Evolutionary conservation across 2,329 filamentous ascomycete genomes (phyloP).

Genomic region (Aspergillus aculeatinus): DNA sequence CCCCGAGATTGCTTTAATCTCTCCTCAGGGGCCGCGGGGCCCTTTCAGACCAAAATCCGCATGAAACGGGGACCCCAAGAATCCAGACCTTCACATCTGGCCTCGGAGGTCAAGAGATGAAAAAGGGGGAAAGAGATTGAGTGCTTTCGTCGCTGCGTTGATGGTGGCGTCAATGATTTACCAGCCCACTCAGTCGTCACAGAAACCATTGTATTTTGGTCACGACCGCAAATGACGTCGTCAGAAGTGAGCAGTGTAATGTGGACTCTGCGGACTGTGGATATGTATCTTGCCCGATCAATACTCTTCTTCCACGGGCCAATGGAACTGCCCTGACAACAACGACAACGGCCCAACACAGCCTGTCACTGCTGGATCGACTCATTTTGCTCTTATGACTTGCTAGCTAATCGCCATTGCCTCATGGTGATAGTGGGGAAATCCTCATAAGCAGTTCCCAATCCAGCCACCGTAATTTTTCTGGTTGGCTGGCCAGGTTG

Average conservation of each 20-base stretch:
- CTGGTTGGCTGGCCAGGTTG: not conserved
- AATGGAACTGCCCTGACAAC: not conserved
- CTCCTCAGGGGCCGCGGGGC: not conserved
- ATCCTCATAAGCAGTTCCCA: constrained; percentile 17
- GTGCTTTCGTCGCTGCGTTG: constrained; percentile 3
- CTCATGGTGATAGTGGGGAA: constrained; percentile 15
- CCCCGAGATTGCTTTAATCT: constrained; percentile 8
- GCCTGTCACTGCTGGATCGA: not conserved
- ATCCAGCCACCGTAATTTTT: constrained; percentile 39
- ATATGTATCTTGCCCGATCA: not conserved
- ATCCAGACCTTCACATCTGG: constrained; percentile 1
- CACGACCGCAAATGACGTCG: constrained; percentile 5
- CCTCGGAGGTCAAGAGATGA: not conserved
- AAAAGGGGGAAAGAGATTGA: not conserved
- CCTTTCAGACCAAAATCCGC: not conserved
- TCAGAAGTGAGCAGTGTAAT: not conserved
- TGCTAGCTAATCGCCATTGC: not conserved
- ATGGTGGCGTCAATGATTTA: constrained; percentile 5
- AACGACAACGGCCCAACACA: not conserved
- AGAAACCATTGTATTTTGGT: not conserved
- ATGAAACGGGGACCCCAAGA: constrained; percentile 6
- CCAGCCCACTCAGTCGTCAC: not conserved
- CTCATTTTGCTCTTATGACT: constrained; percentile 7
- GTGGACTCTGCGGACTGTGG: not conserved
- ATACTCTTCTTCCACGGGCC: not conserved